These are phyloP conservation scores for Talaromyces sp. DNA, from an alignment of 2,329 filamentous ascomycete species.

Conservation along the genomic window DNA sequence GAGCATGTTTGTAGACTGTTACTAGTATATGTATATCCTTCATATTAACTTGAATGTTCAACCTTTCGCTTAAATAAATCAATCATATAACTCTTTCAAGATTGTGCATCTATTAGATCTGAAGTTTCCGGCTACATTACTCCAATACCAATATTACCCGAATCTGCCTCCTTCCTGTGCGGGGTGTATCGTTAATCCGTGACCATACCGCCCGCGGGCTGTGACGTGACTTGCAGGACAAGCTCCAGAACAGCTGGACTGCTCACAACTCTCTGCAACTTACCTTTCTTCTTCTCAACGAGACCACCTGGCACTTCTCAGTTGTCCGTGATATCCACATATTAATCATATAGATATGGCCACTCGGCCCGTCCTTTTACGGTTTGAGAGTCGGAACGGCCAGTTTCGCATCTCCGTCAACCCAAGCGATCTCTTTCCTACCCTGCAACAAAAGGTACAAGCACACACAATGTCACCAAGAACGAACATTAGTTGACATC, in stretches of 20 bases:
- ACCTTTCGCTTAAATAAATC: too few species aligned
- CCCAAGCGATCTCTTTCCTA: constrained; percentile 69
- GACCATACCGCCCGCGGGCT: constrained; percentile 14
- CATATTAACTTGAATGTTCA: too few species aligned
- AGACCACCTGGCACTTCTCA: not conserved
- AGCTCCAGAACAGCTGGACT: constrained; percentile 17
- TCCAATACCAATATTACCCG: constrained; percentile 9
- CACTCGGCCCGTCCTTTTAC: constrained; percentile 69
- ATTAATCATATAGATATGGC: constrained; percentile 33
- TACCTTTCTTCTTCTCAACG: not conserved
- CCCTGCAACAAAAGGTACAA: constrained; percentile 53
- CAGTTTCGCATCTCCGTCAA: constrained; percentile 84
- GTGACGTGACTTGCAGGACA: constrained; percentile 25
- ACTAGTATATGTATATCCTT: too few species aligned
- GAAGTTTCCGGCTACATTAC: not conserved
- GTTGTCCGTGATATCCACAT: not conserved
- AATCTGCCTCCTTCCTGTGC: not conserved
- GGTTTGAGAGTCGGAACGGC: constrained; percentile 89
- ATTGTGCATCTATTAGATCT: not conserved
- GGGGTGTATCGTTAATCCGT: constrained; percentile 1
- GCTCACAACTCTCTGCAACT: not conserved
- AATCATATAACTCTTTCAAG: too few species aligned
- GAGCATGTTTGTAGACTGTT: too few species aligned
- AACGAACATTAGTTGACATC: too few species aligned
- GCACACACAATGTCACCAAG: too few species aligned